Evolutionary conservation across 78 protist species (phyloP).

Genomic region (Andalucia godoyi): DNA sequence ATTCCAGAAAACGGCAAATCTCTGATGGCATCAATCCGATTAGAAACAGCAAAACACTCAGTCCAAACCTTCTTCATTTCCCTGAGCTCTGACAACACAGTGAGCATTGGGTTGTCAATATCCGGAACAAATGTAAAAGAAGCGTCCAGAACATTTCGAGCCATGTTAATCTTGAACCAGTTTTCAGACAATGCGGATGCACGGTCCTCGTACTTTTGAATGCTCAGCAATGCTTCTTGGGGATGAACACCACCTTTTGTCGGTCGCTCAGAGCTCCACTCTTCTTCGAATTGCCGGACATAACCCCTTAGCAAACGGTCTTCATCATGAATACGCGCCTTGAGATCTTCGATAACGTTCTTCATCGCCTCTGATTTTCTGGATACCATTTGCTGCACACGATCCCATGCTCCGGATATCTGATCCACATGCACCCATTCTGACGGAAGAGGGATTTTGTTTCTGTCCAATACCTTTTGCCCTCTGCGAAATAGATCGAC

Average conservation of each 20-base stretch:
- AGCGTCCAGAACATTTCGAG: too few species aligned
- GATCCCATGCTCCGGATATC: slow-evolving; percentile 66
- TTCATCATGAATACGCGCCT: neutral
- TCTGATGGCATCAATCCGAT: too few species aligned
- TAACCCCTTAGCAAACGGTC: neutral
- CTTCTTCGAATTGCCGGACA: neutral
- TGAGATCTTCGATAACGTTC: neutral
- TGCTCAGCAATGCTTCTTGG: slow-evolving; percentile 16
- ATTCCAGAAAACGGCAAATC: neutral
- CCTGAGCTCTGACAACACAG: too few species aligned
- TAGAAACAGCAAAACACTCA: too few species aligned
- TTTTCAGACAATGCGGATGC: too few species aligned
- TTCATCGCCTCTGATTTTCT: slow-evolving; percentile 8
- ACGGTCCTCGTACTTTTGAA: too few species aligned
- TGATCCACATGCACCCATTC: slow-evolving; percentile 70
- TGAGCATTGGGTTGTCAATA: too few species aligned
- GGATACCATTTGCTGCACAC: slow-evolving; percentile 38
- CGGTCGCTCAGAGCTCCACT: slow-evolving; percentile 3
- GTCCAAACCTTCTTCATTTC: too few species aligned
- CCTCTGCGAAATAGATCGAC: slow-evolving; percentile 30
- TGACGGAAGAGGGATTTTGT: slow-evolving; percentile 65
- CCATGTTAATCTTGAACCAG: too few species aligned
- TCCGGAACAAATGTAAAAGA: too few species aligned
- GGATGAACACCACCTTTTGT: neutral
- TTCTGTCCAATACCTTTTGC: slow-evolving; percentile 43